A percentile compares a stretch with the other conserved stretches of the same genome.
phyloP scores from a whole-genome alignment of 192 early-diverging fungal species.

The Podila clonocystis region DNA sequence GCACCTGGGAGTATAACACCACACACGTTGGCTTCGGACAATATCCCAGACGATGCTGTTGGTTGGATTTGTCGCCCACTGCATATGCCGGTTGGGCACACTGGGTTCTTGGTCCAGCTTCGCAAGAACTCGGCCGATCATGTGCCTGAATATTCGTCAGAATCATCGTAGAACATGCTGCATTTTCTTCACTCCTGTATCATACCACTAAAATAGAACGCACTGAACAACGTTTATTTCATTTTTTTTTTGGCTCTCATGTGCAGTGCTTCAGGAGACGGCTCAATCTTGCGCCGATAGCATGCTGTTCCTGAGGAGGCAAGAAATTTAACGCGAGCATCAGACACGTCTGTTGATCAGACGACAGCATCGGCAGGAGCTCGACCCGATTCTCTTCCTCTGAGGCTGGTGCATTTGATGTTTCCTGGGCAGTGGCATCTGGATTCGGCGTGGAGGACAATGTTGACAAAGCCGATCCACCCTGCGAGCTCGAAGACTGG shows the following conservation, averaged over 20 bases:
- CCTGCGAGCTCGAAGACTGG: background rate
- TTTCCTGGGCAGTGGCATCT: background rate
- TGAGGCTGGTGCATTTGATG: background rate
- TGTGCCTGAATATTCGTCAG: too few species aligned
- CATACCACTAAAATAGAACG: too few species aligned
- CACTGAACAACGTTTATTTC: too few species aligned
- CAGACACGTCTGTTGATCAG: conserved; percentile 13
- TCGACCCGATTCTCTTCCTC: background rate
- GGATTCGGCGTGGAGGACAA: background rate
- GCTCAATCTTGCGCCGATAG: conserved; percentile 14
- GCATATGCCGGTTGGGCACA: conserved; percentile 60
- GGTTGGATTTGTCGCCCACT: conserved; percentile 61
- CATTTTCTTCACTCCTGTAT: too few species aligned
- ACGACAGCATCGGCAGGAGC: conserved; percentile 2
- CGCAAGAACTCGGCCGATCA: conserved; percentile 40
- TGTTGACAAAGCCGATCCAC: background rate
- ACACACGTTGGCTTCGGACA: conserved; percentile 16
- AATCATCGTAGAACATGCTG: too few species aligned
- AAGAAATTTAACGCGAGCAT: conserved; percentile 6
- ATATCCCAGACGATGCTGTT: conserved; percentile 33
- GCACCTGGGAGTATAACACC: background rate
- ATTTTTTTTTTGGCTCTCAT: too few species aligned
- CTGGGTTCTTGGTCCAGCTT: conserved; percentile 63
- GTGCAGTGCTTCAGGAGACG: background rate
- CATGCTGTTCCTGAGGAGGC: conserved; percentile 27